Base-by-base conservation (phyloP, 2,329 filamentous ascomycete species). In the Stemphylium vesicarium region DNA sequence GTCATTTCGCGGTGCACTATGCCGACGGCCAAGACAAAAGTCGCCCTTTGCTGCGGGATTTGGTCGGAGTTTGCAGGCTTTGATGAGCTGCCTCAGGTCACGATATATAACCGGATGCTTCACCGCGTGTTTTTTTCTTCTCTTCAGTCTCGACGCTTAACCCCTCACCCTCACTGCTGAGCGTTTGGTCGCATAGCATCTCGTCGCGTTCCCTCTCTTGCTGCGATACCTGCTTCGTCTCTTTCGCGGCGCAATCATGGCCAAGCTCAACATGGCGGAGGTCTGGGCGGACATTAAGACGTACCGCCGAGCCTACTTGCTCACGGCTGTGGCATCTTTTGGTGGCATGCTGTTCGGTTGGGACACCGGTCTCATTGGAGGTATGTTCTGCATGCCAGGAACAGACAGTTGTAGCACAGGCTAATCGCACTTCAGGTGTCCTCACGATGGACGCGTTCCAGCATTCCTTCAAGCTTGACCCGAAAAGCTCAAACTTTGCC, bases 401-500 rank as follows among this genome's bases (percentile, higher is more conserved):
- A 22, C 10, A 4, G 33, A 22, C 10, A 4, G 33, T 13, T 4
- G 16, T 20, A 16, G 13, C 12, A 11, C 18, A 29, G 26, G 11
- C 48, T 56, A 46, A 57, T 26, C 26, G n/a, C 10, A 11, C 2
- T 7, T 22, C n/a, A 58, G 76, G 76, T 33, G 75, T 78, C 2
- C 59, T 79, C 35, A 78, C 75, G 2, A 78, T 79, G 77, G 67
- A 75, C 35, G 72, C 75, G 2, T 79, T 79, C 61, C 75, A 78
- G 46, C 70, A 78, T 53, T 76, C 71, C 1, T 79, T 79, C 63
- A 67, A 65, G 11, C 70, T 79, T 5, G 59, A 78, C 53, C 56
- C 58, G 9, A 42, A 71, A 0, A 70, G 71, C 33, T 36, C 57
- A 1, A 57, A 71, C 36, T 79, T 76, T 52, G 71, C 71, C 47